Percentiles rank a stretch among this genome's conserved stretches.
phyloP scores from a whole-genome alignment of 2,329 filamentous ascomycete genomes.

The Nannizzia gypsea region DNA sequence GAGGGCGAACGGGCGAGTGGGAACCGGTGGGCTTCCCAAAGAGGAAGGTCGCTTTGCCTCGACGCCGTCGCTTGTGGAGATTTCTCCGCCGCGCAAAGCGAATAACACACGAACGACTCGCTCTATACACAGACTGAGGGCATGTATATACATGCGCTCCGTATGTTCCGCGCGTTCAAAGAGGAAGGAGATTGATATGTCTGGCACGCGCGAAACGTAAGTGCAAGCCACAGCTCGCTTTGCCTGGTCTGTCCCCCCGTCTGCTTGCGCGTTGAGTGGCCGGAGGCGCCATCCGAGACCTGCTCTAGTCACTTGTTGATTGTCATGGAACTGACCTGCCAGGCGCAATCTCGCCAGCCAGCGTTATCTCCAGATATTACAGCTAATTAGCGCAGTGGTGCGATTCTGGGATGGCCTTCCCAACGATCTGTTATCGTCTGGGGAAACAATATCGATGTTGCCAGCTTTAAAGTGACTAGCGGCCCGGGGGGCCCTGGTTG shows the following conservation, averaged over 20 bases:
- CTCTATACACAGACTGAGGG: not conserved
- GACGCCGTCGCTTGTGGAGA: not conserved
- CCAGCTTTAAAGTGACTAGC: not conserved
- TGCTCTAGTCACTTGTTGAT: too few relatives aligned
- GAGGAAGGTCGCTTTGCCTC: constrained; percentile 1
- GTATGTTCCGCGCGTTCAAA: too few relatives aligned
- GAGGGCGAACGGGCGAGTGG: constrained; percentile 1
- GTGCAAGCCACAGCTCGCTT: not conserved
- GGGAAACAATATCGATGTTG: not conserved
- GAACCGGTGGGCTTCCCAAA: constrained; percentile 2
- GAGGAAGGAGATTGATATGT: constrained; percentile 1
- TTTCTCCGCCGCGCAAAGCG: not conserved
- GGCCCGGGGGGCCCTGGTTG: not conserved
- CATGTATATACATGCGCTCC: too few relatives aligned
- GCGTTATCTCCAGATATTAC: not conserved
- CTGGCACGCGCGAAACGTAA: not conserved
- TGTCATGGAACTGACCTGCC: not conserved
- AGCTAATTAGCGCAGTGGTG: not conserved
- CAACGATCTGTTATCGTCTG: not conserved
- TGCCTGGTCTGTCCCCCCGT: not conserved
- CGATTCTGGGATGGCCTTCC: not conserved
- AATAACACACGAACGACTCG: not conserved
- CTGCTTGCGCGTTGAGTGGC: not conserved
- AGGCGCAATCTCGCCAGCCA: not conserved
- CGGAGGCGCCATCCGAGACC: not conserved